phyloP scores from a whole-genome alignment of 2,329 filamentous ascomycete species.

The Venturia pyrina region DNA sequence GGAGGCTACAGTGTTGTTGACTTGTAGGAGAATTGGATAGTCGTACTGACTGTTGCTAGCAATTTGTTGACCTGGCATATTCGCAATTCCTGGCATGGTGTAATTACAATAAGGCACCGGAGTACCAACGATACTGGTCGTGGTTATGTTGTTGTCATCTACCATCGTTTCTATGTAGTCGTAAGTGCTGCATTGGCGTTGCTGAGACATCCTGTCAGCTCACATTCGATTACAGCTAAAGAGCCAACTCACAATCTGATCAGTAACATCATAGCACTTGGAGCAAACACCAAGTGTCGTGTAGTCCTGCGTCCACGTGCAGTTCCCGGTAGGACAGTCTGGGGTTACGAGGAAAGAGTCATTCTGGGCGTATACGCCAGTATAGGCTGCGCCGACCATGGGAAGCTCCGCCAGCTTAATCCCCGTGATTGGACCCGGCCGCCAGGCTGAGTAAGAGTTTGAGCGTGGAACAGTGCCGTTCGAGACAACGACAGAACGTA shows the following conservation, averaged over 20 bases:
- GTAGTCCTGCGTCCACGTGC: constrained; percentile 13
- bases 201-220: not conserved
- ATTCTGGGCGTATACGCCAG: not conserved
- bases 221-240: not conserved
- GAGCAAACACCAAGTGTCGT: constrained; percentile 12
- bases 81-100: not conserved
- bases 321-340: constrained; percentile 13
- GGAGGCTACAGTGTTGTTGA: constrained; percentile 7
- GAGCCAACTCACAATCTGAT: not conserved
- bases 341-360: constrained; percentile 2
- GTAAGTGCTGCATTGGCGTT: constrained; percentile 1
- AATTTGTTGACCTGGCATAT: not conserved
- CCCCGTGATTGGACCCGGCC: not conserved
- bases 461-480: constrained; percentile 5
- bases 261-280: constrained; percentile 13
- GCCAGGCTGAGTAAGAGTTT: constrained; percentile 2
- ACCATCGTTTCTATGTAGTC: not conserved
- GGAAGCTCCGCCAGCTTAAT: not conserved
- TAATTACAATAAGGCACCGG: constrained; percentile 7
- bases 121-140: not conserved
- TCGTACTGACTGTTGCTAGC: not conserved
- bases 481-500: not conserved
- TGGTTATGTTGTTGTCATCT: not conserved
- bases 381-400: constrained; percentile 5
- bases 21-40: not conserved